phyloP scores from a whole-genome alignment of 441 rosid genomes.

The Gossypium davidsonii region DNA sequence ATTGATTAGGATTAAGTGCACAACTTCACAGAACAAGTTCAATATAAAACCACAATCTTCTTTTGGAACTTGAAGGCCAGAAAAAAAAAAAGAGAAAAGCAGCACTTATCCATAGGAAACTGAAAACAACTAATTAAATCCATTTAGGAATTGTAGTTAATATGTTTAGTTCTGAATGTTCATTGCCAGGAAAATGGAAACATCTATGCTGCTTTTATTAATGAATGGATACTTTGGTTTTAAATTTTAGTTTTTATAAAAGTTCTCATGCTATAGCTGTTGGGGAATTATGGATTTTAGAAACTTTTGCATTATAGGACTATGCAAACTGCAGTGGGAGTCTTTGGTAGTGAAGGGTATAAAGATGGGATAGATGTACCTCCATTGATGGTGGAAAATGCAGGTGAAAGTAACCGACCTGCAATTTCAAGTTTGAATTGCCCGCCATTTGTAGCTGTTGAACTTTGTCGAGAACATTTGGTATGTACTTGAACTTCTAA shows the following conservation, averaged over 20 bases:
- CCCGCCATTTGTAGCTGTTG: conserved; percentile 70
- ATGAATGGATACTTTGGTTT: background rate
- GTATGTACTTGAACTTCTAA: conserved; percentile 29
- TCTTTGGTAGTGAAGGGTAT: conserved; percentile 57
- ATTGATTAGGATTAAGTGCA: background rate
- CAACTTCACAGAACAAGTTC: background rate
- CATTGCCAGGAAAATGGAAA: background rate
- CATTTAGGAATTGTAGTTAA: background rate
- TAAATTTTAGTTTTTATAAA: background rate
- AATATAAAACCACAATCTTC: background rate
- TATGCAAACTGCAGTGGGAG: conserved; percentile 81
- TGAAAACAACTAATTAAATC: background rate
- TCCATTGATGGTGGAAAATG: conserved; percentile 63
- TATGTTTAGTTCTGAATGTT: background rate
- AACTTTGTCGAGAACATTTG: conserved; percentile 86
- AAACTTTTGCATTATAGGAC: conserved; percentile 41
- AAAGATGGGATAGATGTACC: conserved; percentile 35
- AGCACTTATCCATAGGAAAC: no score
- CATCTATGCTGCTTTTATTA: background rate
- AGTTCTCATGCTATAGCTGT: background rate
- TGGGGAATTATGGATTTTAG: background rate
- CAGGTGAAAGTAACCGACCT: conserved; percentile 43
- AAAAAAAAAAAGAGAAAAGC: no score
- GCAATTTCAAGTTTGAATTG: conserved; percentile 58
- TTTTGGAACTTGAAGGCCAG: background rate